These are phyloP conservation scores for Loxodes magnus DNA, from an alignment of 73 alveolate species.

Conservation along the genomic window DNA sequence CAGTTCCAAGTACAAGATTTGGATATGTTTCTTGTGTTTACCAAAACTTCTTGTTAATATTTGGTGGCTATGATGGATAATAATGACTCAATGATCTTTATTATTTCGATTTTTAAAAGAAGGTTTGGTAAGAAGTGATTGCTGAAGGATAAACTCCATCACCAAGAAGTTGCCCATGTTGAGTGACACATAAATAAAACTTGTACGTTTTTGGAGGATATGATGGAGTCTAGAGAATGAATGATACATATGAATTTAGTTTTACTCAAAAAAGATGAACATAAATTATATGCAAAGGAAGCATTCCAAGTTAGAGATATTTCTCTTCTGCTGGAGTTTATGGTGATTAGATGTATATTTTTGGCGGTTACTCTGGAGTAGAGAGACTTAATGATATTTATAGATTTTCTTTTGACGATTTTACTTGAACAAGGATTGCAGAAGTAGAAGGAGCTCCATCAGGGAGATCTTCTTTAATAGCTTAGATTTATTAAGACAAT, in stretches of 20 bases:
- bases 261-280: conserved; percentile 16
- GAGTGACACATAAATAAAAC: conserved; percentile 34
- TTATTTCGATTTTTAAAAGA: conserved; percentile 66
- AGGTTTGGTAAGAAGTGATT: conserved; percentile 26
- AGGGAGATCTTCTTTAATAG: conserved; percentile 45
- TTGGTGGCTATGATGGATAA: conserved; percentile 96
- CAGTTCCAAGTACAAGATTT: conserved; percentile 6
- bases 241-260: conserved; percentile 60
- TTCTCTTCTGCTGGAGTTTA: conserved; percentile 77
- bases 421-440: not conserved
- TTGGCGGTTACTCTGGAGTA: conserved; percentile 85
- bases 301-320: conserved; percentile 72
- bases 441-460: conserved; percentile 36
- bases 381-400: conserved; percentile 41
- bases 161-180: conserved; percentile 71
- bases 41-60: conserved; percentile 81
- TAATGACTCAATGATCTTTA: conserved; percentile 85
- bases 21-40: conserved; percentile 52
- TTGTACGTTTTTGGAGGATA: conserved; percentile 72
- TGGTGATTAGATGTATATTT: conserved; percentile 72
- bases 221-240: conserved; percentile 73
- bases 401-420: conserved; percentile 26
- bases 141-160: conserved; percentile 37
- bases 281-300: conserved; percentile 13
- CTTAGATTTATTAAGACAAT: conserved; percentile 61